Evolutionary conservation across 192 early-diverging fungal genomes (phyloP).

Genomic region (Coemansia sp.): DNA sequence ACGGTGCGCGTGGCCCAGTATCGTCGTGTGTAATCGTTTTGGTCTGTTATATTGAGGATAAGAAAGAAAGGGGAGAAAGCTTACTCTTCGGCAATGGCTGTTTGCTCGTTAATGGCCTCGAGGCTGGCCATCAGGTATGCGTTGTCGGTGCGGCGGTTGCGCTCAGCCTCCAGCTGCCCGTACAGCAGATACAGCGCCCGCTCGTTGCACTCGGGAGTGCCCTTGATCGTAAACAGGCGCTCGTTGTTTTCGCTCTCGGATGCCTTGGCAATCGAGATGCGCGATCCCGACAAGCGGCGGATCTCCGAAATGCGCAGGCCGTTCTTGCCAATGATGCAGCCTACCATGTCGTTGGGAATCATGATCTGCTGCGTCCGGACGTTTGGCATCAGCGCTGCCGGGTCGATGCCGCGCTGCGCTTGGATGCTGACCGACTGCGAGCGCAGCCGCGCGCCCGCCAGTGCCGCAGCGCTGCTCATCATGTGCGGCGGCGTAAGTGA

Average conservation of each 20-base stretch:
- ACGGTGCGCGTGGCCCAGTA: constrained; percentile 49
- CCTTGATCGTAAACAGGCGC: constrained; percentile 89
- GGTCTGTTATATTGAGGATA: not conserved
- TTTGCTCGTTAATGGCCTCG: constrained; percentile 51
- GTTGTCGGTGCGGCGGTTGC: constrained; percentile 66
- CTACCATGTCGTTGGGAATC: constrained; percentile 94
- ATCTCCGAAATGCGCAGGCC: constrained; percentile 82
- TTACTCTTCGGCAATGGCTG: constrained; percentile 31
- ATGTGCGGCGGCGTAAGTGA: constrained; percentile 28
- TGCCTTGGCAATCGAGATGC: constrained; percentile 87
- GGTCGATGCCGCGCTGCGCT: constrained; percentile 45
- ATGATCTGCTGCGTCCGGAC: constrained; percentile 82
- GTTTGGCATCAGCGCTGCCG: constrained; percentile 49
- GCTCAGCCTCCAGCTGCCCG: constrained; percentile 84
- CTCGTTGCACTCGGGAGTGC: constrained; percentile 81
- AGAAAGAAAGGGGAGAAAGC: constrained; percentile 2
- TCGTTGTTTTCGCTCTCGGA: constrained; percentile 77
- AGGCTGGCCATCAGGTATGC: constrained; percentile 49
- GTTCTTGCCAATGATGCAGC: constrained; percentile 94
- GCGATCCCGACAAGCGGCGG: constrained; percentile 73
- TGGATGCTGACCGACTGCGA: constrained; percentile 55
- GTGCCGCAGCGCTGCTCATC: constrained; percentile 12
- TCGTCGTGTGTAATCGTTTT: constrained; percentile 33
- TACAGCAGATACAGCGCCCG: constrained; percentile 90
- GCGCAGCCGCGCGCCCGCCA: constrained; percentile 42